phyloP scores from a whole-genome alignment of 805 yeast genomes.

The Brettanomyces nanus region DNA sequence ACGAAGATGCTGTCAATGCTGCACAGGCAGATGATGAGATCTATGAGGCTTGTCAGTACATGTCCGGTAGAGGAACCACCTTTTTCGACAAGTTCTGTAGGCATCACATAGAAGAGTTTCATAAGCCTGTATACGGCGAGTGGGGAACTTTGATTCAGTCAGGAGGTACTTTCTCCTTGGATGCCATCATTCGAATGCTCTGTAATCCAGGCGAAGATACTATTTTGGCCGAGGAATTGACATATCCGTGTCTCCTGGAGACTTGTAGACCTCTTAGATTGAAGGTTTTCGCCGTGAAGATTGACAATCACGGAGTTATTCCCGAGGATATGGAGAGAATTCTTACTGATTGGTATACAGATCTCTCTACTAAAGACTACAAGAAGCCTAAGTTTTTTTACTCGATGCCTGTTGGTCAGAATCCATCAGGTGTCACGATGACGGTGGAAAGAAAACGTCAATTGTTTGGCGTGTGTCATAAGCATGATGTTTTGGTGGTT shows the following conservation, averaged over 20 bases:
- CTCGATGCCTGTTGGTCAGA: constrained; percentile 76
- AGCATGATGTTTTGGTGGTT: constrained; percentile 60
- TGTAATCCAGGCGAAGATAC: constrained; percentile 65
- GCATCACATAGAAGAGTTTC: constrained; percentile 35
- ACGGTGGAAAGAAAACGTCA: constrained; percentile 46
- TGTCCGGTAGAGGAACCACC: constrained; percentile 39
- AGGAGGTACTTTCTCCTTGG: constrained; percentile 92
- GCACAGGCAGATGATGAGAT: constrained; percentile 20
- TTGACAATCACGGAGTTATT: constrained; percentile 72
- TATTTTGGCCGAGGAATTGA: constrained; percentile 73
- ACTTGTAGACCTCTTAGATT: constrained; percentile 69
- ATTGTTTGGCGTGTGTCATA: constrained; percentile 52
- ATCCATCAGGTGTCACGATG: constrained; percentile 73
- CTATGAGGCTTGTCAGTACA: constrained; percentile 44
- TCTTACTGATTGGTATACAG: constrained; percentile 61
- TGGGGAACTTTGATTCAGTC: constrained; percentile 68
- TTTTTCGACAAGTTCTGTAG: constrained; percentile 33
- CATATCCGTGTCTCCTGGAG: constrained; percentile 81
- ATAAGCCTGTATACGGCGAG: constrained; percentile 38
- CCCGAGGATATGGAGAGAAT: constrained; percentile 60
- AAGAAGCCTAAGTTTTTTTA: constrained; percentile 53
- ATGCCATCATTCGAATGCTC: constrained; percentile 71
- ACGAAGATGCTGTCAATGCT: constrained; percentile 9
- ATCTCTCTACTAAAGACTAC: constrained; percentile 25
- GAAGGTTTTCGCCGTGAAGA: constrained; percentile 59